Evolutionary conservation across 805 yeast species (phyloP), one percentile per base, ranked within the genome.

Genomic region (Zygoascus bituminiphila): DNA sequence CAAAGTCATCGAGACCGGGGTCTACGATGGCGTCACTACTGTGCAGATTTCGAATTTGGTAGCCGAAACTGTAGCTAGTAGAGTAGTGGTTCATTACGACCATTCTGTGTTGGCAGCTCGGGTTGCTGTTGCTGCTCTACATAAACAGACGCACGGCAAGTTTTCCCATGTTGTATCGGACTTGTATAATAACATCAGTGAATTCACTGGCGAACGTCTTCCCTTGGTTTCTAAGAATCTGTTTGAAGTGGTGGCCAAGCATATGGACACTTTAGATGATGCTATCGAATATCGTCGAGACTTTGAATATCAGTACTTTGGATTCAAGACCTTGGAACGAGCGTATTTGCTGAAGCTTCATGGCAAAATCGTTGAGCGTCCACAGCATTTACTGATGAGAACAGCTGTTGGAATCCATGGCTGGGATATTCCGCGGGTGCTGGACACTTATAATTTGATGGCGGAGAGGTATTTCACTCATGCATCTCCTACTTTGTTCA

Each of bases 31-130:
- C 61, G 98, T 93, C 46, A 88, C 91, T 61, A 93, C 98, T 48
- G 77, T 84, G 52, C 97, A 93, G 66, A 71, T 84, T 51, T 88
- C 81, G 58, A 80, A 81, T 60, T 67, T 83, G 42, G 89, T 98
- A 44, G 97, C 98, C 40, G 98, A 93, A 69, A 88, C 96, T 33
- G 95, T 96, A 50, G 98, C 98, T 39, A 85, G 84, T 63, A 87
- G 93, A 96, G 88, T 97, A 51, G 91, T 98, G 10, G 78, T 86
- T 54, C 98, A 91, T 67, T 98, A 98, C n/a, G 98, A 93, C 70
- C 89, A 91, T 61, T 96, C 97, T 23, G 80, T 82, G 39, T 75
- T 88, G 59, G 97, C 97, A 47, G 97, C 98, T 31, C 82, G 98
- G 71, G 84, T 91, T 52, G 97, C 98, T 19, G 82, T 93, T 48